These are phyloP conservation scores for Blastobotrys terrestris DNA, from an alignment of 805 yeast species.

Conservation along the genomic window DNA sequence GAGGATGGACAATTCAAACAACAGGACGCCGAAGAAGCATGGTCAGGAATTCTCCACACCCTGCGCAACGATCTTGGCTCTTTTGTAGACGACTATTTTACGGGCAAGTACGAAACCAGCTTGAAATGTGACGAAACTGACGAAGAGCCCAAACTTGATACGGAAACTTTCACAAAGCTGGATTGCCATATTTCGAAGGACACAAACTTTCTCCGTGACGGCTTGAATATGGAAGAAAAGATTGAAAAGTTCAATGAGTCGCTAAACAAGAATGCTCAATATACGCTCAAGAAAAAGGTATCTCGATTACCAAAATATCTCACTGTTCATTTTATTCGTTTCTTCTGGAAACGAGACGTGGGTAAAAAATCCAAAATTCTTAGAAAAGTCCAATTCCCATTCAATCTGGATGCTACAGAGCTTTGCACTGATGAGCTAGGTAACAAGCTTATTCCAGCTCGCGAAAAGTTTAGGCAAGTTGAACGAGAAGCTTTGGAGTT, in stretches of 20 bases:
- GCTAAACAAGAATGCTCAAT: constrained; percentile 65
- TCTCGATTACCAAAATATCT: constrained; percentile 79
- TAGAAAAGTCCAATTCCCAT: constrained; percentile 92
- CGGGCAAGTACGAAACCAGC: constrained; percentile 55
- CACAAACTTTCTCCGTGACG: constrained; percentile 86
- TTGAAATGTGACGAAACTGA: constrained; percentile 55
- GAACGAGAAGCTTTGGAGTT: constrained; percentile 71
- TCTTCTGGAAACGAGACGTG: constrained; percentile 92
- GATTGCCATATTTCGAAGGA: constrained; percentile 82
- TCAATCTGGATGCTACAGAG: constrained; percentile 73
- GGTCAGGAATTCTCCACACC: constrained; percentile 63
- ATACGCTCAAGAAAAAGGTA: constrained; percentile 52
- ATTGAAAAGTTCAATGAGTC: constrained; percentile 72
- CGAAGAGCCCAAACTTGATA: constrained; percentile 39
- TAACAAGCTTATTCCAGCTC: constrained; percentile 55
- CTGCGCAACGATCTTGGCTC: constrained; percentile 28
- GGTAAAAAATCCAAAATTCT: constrained; percentile 86
- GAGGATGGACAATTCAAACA: constrained; percentile 72
- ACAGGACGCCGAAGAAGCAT: constrained; percentile 98
- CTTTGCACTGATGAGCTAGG: constrained; percentile 74
- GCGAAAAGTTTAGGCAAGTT: constrained; percentile 72
- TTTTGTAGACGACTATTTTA: constrained; percentile 52
- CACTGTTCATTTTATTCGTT: constrained; percentile 88
- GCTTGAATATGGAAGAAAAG: constrained; percentile 71
- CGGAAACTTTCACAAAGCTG: constrained; percentile 62